Evolutionary conservation across 768 basidiomycete species (phyloP).

Genomic region (Pulveroboletus frians): DNA sequence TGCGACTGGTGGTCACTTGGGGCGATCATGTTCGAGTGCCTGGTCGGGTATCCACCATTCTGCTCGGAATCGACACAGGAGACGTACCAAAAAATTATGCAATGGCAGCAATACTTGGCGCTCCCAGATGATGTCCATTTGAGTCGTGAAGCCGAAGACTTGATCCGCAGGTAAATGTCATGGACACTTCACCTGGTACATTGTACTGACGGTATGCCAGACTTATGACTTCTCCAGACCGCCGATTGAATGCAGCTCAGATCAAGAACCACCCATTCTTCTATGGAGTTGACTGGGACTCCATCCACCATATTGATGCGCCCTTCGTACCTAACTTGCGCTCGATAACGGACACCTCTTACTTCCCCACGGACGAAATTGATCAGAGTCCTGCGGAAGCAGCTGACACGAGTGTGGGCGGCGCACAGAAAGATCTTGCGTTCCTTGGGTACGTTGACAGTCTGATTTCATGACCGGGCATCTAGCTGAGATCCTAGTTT

Average conservation of each 20-base stretch:
- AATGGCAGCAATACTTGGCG: slow-evolving; percentile 80
- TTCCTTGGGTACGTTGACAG: slow-evolving; percentile 50
- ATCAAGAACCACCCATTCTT: slow-evolving; percentile 92
- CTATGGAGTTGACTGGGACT: slow-evolving; percentile 91
- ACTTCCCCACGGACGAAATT: slow-evolving; percentile 93
- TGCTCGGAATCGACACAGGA: slow-evolving; percentile 96
- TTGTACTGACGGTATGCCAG: slow-evolving; percentile 33
- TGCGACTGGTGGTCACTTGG: slow-evolving; percentile 99
- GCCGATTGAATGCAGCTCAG: slow-evolving; percentile 73
- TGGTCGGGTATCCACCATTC: slow-evolving; percentile 96
- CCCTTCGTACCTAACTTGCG: slow-evolving; percentile 95
- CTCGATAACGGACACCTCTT: slow-evolving; percentile 94
- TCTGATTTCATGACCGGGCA: neutral
- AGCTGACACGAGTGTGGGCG: slow-evolving; percentile 33
- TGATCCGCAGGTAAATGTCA: slow-evolving; percentile 65
- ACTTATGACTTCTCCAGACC: slow-evolving; percentile 80
- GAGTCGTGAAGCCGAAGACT: slow-evolving; percentile 84
- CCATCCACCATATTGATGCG: slow-evolving; percentile 83
- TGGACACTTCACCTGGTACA: neutral
- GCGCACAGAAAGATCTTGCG: slow-evolving; percentile 55
- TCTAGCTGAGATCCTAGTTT: slow-evolving; percentile 5
- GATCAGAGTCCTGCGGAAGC: slow-evolving; percentile 62
- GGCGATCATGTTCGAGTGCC: slow-evolving; percentile 96
- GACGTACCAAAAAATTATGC: slow-evolving; percentile 96
- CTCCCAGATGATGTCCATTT: slow-evolving; percentile 96